Percentiles rank a stretch among this genome's conserved stretches.
Conservation (phyloP, 176 grass and related monocot genomes). For the Triticum urartu region DNA sequence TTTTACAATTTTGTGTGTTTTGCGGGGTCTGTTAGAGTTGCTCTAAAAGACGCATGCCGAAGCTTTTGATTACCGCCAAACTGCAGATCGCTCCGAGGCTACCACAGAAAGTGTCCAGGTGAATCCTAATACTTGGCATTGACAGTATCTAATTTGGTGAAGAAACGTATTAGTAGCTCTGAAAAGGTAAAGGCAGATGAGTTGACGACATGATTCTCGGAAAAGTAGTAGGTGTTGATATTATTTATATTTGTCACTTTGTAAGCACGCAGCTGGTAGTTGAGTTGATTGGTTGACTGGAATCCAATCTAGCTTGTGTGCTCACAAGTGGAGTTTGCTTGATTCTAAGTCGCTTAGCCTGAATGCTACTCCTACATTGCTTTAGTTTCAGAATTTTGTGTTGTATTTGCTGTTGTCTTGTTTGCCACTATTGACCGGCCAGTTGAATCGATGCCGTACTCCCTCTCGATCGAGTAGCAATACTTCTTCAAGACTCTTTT, state of each 20-base stretch:
- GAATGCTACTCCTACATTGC: not conserved
- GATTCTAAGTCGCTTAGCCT: not conserved
- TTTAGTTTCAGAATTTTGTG: not conserved
- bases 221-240: constrained; percentile 13
- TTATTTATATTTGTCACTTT: not conserved
- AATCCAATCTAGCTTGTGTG: not conserved
- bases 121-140: constrained; percentile 27
- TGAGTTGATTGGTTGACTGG: constrained; percentile 15
- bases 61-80: constrained; percentile 33
- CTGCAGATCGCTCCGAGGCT: not conserved
- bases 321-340: constrained; percentile 24
- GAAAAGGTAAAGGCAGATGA: constrained; percentile 4
- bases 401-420: not conserved
- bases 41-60: not conserved
- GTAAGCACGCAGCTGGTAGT: not conserved
- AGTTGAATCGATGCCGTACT: too few relatives aligned
- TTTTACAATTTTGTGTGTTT: too few relatives aligned
- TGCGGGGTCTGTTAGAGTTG: too few relatives aligned
- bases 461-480: too few relatives aligned
- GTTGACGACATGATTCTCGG: constrained; percentile 5
- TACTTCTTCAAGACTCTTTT: too few relatives aligned
- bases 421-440: too few relatives aligned
- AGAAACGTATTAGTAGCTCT: constrained; percentile 1
- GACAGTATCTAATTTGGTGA: constrained; percentile 23
- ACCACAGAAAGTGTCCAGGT: not conserved